phyloP scores from a whole-genome alignment of 768 basidiomycete genomes.

The Boletus rex-veris region DNA sequence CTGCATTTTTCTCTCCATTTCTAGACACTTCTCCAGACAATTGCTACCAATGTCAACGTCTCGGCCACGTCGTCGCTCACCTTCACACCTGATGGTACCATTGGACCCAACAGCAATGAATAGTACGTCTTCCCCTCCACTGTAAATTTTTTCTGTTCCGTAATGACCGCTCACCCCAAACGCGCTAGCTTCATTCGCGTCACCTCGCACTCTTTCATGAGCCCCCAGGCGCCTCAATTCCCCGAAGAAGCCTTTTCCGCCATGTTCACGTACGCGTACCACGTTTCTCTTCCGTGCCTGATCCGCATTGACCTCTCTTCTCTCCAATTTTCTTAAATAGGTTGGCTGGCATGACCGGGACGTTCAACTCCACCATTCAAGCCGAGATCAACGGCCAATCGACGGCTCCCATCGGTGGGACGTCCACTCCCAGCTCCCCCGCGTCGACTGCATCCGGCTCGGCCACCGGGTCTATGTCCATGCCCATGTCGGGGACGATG shows the following conservation, averaged over 20 bases:
- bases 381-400: constrained; percentile 60
- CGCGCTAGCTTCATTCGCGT: constrained; percentile 70
- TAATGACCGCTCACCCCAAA: background rate
- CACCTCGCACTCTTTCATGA: constrained; percentile 54
- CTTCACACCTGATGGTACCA: constrained; percentile 49
- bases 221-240: constrained; percentile 49
- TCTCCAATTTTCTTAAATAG: constrained; percentile 40
- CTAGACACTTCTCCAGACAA: constrained; percentile 55
- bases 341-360: constrained; percentile 66
- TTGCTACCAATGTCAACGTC: constrained; percentile 51
- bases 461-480: background rate
- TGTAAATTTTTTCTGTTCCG: too few species aligned
- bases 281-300: background rate
- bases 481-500: background rate
- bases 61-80: constrained; percentile 40
- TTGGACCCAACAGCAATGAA: constrained; percentile 51
- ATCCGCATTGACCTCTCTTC: background rate
- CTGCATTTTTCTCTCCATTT: background rate
- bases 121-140: constrained; percentile 43
- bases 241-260: constrained; percentile 73
- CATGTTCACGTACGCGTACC: constrained; percentile 66
- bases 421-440: constrained; percentile 21
- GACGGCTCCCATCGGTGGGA: constrained; percentile 51
- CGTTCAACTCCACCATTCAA: constrained; percentile 54
- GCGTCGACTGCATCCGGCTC: background rate